Base-by-base conservation (phyloP, 106 monocot genomes). In the Acorus calamus region DNA sequence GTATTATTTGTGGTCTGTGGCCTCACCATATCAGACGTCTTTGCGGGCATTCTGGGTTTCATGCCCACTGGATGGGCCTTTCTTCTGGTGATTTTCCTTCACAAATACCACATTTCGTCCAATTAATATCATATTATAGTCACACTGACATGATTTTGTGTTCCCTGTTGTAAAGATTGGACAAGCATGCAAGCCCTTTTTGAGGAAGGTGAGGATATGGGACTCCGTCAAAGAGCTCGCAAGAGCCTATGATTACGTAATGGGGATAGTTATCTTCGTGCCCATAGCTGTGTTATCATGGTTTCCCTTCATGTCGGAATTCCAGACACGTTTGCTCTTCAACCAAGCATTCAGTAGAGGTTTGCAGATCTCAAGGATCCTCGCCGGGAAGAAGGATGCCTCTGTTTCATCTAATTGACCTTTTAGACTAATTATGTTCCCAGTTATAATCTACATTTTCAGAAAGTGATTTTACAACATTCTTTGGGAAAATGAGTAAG, bases 241-340 rank as follows among this genome's bases (percentile, higher is more conserved):
- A 42, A 77, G 94, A 56, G 76, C 86, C 2, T 94, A 89, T 13
- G 94, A 94, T 8, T 89, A 94, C 60, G 70, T 78, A n/a, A 94
- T 94, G 94, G 89, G 86, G 4, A 10, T 94, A 51, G 0, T 86
- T 6, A 73, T 94, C 61, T 84, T 94, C 70, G 64, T 56, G 42
- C 94, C 94, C 0, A 84, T 94, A 3, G 94, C 57, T 4, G 71
- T 94, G 14, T 57, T 94, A 8, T 83, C 94, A 11, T 94, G 94
- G 94, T 94, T 94, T 64, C 89, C 94, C 14, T 94, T 94, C 49
- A 84, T 94, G 10, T 94, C 94, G 0, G 94, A 94, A 67, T 94
- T 94, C 62, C 94, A 94, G 61, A 78, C 94, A 0, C 81, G 94
- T 4, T 59, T 93, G 54, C 89, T 93, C n/a, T 93, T 93, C 74